Conservation (phyloP, 176 grass and related monocot species). For the Eremochloa ophiuroides region DNA sequence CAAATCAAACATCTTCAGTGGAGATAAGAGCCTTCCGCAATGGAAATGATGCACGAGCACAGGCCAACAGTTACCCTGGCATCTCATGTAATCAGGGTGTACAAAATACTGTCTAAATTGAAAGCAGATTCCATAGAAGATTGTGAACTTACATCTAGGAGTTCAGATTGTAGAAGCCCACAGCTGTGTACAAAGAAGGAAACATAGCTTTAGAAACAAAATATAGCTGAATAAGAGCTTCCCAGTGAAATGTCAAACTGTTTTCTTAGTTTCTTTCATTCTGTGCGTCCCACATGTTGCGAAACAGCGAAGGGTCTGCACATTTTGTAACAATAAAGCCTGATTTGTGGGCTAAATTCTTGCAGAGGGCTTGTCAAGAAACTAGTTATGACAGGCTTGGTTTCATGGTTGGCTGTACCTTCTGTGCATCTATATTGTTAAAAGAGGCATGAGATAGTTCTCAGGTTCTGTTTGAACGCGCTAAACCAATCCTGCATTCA, state of each 20-base stretch:
- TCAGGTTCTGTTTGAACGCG: not conserved
- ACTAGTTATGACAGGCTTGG: constrained; percentile 3
- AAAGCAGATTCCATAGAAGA: constrained; percentile 25
- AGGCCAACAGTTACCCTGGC: constrained; percentile 8
- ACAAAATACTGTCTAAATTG: constrained; percentile 26
- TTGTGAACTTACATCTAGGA: constrained; percentile 37
- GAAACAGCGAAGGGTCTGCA: not conserved
- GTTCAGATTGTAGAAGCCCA: constrained; percentile 35
- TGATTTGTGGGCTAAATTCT: constrained; percentile 21
- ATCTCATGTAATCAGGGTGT: constrained; percentile 31
- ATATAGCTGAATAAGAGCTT: constrained; percentile 47
- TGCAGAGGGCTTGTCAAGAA: constrained; percentile 20
- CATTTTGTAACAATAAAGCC: constrained; percentile 25
- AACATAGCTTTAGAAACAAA: constrained; percentile 42
- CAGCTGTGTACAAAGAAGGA: constrained; percentile 43
- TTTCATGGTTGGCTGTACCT: not conserved
- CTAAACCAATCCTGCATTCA: not conserved
- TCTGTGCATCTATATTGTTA: not conserved
- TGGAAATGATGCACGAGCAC: not conserved
- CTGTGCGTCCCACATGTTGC: not conserved
- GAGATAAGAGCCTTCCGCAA: constrained; percentile 1
- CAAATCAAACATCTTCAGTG: constrained; percentile 2
- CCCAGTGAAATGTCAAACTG: constrained; percentile 21
- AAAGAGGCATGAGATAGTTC: not conserved
- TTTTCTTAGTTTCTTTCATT: not conserved